Base-by-base conservation (phyloP, 2,329 filamentous ascomycete genomes). In the Colletotrichum sp. region DNA sequence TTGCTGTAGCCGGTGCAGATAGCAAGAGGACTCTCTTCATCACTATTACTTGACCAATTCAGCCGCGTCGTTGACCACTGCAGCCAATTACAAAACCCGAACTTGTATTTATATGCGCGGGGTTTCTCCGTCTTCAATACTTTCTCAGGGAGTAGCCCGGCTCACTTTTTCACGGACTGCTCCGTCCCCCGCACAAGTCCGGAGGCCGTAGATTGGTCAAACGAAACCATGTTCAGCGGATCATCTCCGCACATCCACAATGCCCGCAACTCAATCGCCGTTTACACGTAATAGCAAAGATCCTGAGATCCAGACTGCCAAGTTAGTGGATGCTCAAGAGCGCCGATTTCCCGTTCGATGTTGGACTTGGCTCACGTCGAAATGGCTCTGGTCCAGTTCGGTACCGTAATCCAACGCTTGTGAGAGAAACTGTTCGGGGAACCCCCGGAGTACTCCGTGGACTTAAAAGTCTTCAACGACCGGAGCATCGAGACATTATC, bases 121-220 rank as follows among this genome's bases (percentile, higher is more conserved):
- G 67, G 30, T 70, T 60, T 67, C 60, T 60, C 67, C 67, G 67
- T 24, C 16, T 6, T 9, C n/a, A 16, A 10, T 1, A 5, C 18
- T 5, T 18, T 30, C n/a, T 28, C 28, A 36, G 12, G 65, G 48
- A 67, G 43, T 30, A 21, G 2, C 30, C 59, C 59, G 30, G 59
- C 3, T 48, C 7, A 4, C 26, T 6, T 13, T 8, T 8, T 7
- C 2, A 15, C 66, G 32, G 55, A 30, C 43, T 21, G 12, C 55
- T 69, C 55, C 67, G 34, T 32, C 7, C 34, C 34, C 55, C 24
- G 57, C 16, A 28, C 24, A n/a, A 26, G 32, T 5, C 32, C 64
- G 65, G 24, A 34, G n/a, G 80, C 79, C 36, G 76, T 86, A 16
- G 63, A 63, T 10, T 32, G 69, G 61, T n/a, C 28, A n/a, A 15